These are phyloP conservation scores for Pseudogymnoascus sp. DNA, from an alignment of 2,329 filamentous ascomycete genomes.

Conservation along the genomic window DNA sequence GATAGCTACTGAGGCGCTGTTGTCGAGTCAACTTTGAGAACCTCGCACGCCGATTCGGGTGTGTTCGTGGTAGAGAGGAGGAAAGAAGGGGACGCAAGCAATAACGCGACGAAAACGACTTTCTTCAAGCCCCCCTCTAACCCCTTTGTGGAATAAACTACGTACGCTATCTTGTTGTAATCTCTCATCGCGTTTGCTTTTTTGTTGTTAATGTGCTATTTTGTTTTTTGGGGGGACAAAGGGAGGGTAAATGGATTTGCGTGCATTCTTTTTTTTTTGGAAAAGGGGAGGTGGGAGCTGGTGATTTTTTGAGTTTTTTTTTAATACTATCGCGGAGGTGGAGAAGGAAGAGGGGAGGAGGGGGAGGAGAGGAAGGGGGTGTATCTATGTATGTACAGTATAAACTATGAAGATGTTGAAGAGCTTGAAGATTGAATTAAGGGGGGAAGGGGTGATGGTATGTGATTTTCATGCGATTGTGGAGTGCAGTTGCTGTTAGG, in stretches of 20 bases:
- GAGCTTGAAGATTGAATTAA: background rate
- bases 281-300: background rate
- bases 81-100: background rate
- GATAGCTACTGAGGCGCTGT: constrained; percentile 67
- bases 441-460: background rate
- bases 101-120: background rate
- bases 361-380: background rate
- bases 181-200: background rate
- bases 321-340: background rate
- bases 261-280: background rate
- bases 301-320: background rate
- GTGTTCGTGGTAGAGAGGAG: background rate
- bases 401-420: background rate
- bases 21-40: constrained; percentile 59
- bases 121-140: background rate
- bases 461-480: background rate
- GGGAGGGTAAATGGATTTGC: background rate
- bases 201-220: background rate
- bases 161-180: background rate
- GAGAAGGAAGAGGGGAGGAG: too few species aligned
- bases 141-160: background rate
- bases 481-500: too few species aligned
- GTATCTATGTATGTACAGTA: constrained; percentile 1
- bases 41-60: background rate
- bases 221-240: background rate